These are phyloP conservation scores for Xylaria grammica DNA, from an alignment of 495 filamentous ascomycete species.

Conservation along the genomic window DNA sequence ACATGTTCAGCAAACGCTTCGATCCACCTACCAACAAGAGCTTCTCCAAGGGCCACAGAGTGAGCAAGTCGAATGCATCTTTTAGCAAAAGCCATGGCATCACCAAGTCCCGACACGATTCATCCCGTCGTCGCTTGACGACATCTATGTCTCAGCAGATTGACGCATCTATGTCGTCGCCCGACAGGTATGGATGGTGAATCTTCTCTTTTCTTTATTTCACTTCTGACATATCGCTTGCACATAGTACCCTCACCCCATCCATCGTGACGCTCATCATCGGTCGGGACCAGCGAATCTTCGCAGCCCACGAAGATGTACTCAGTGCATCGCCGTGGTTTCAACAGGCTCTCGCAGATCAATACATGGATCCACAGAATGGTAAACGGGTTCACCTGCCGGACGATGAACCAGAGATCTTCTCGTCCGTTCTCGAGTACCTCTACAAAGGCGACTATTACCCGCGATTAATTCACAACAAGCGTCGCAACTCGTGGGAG, in stretches of 20 bases:
- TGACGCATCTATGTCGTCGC: slow-evolving; percentile 37
- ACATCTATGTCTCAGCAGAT: slow-evolving; percentile 38
- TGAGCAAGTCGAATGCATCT: slow-evolving; percentile 49
- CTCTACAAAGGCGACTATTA: slow-evolving; percentile 94
- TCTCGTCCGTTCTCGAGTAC: slow-evolving; percentile 89
- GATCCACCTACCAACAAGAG: slow-evolving; percentile 46
- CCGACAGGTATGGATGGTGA: slow-evolving; percentile 35
- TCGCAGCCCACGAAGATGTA: slow-evolving; percentile 88
- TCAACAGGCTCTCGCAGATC: slow-evolving; percentile 59
- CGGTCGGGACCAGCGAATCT: slow-evolving; percentile 79
- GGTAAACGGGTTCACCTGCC: slow-evolving; percentile 76
- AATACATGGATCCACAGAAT: slow-evolving; percentile 66
- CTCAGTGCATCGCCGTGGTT: slow-evolving; percentile 82
- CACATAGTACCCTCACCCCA: slow-evolving; percentile 62
- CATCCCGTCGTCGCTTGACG: slow-evolving; percentile 46
- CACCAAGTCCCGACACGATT: slow-evolving; percentile 51
- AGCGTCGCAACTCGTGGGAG: slow-evolving; percentile 70
- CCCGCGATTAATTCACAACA: slow-evolving; percentile 73
- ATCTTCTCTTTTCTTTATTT: neutral
- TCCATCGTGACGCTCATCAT: slow-evolving; percentile 80
- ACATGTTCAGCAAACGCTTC: slow-evolving; percentile 46
- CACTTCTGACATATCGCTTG: slow-evolving; percentile 12
- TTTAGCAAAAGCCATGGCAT: slow-evolving; percentile 53
- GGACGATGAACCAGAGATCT: slow-evolving; percentile 84
- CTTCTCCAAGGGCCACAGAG: slow-evolving; percentile 48